Base-by-base conservation (phyloP, 2,329 filamentous ascomycete genomes). In the Alternaria sp. region DNA sequence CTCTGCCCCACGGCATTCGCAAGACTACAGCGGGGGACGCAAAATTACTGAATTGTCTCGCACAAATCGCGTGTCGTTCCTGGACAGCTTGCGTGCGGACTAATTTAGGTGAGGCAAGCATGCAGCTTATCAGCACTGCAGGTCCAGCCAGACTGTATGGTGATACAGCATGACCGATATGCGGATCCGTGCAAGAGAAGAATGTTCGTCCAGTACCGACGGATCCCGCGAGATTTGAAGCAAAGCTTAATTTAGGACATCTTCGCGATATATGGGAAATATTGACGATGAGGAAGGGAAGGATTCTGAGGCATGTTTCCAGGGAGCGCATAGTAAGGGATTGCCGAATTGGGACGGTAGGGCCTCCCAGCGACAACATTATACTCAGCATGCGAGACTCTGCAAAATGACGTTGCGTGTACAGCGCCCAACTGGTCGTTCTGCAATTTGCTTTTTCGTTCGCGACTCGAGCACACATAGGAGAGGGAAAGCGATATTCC, bases 31-130 rank as follows among this genome's bases (percentile, higher is more conserved):
- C 68, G 61, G 67, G 68, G 58, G 62, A 57, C 57, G 43, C 56
- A 43, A 25, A 45, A 59, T 51, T 52, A 32, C 5, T 12, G 15
- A 52, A 3, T 1, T 15, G 45, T 60, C 44, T 54, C 49, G 59
- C 62, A 55, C 62, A 65, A 52, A 60, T 67, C 59, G 62, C 62
- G 51, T 67, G 62, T 60, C 49, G 51, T 44, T 32, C 36, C 32
- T 17, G 30, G 36, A 23, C 44, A 51, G 19, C 15, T 40, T 40
- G 54, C 15, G 28, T 32, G 19, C 55, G 28, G 30, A 51, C 28
- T 23, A 36, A 28, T 51, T 15, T 51, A 23, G 12, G 28, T 51
- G 49, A 51, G 49, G 30, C 49, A 51, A 51, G 28, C 49, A 51
- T 51, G 49, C 28, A 51, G 19, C 17, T 30, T 36, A 30, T 32